Evolutionary conservation across 805 yeast genomes (phyloP).

Genomic region (Candida pseudofarinosa): DNA sequence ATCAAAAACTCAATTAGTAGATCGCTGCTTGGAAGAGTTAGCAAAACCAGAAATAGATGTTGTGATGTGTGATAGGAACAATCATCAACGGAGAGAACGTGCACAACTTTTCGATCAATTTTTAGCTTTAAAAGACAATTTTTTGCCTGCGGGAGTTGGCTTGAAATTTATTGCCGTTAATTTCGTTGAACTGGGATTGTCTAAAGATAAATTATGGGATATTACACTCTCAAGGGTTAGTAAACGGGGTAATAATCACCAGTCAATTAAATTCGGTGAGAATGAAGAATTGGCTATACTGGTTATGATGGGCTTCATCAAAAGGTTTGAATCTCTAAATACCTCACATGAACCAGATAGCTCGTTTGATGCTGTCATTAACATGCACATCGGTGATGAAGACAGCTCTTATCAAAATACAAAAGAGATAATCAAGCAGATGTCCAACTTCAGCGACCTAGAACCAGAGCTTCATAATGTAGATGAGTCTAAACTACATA

Average conservation of each 20-base stretch:
- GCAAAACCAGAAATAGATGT: slow-evolving; percentile 29
- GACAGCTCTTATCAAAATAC: slow-evolving; percentile 47
- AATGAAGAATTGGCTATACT: slow-evolving; percentile 48
- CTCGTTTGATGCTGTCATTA: slow-evolving; percentile 60
- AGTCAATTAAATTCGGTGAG: slow-evolving; percentile 59
- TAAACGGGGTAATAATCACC: slow-evolving; percentile 83
- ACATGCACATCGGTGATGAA: slow-evolving; percentile 41
- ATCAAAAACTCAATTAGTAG: slow-evolving; percentile 49
- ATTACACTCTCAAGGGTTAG: slow-evolving; percentile 58
- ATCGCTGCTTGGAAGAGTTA: slow-evolving; percentile 34
- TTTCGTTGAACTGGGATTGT: slow-evolving; percentile 43
- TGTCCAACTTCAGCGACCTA: slow-evolving; percentile 44
- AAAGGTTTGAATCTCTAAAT: slow-evolving; percentile 61
- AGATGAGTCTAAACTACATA: slow-evolving; percentile 29
- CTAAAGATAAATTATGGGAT: slow-evolving; percentile 38
- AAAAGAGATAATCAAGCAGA: slow-evolving; percentile 30
- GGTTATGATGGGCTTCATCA: slow-evolving; percentile 72
- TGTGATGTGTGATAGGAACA: slow-evolving; percentile 79
- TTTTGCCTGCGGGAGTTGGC: slow-evolving; percentile 32
- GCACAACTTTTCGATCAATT: slow-evolving; percentile 57
- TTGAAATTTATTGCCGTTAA: slow-evolving; percentile 65
- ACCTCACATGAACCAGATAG: slow-evolving; percentile 52
- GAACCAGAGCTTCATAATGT: slow-evolving; percentile 13
- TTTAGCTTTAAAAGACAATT: slow-evolving; percentile 36
- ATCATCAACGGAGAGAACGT: slow-evolving; percentile 70